phyloP scores from a whole-genome alignment of 2,329 filamentous ascomycete species.

The Phyllosticta citrichinensis region DNA sequence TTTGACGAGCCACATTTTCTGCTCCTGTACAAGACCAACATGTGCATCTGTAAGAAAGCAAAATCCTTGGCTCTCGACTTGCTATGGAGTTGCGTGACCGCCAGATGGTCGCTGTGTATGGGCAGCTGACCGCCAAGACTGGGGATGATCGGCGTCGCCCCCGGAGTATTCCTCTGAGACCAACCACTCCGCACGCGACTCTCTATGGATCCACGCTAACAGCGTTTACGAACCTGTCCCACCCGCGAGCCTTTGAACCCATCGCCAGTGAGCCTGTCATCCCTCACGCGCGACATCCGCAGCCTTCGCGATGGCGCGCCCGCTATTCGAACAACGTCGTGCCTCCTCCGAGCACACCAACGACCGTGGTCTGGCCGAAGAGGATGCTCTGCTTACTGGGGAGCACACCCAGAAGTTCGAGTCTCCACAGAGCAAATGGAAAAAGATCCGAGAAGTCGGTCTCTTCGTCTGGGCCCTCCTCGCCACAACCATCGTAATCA shows the following conservation, averaged over 20 bases:
- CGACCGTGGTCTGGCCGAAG: slow-evolving; percentile 48
- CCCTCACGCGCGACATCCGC: neutral
- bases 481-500: slow-evolving; percentile 67
- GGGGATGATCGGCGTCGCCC: slow-evolving; percentile 4
- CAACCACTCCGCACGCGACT: neutral
- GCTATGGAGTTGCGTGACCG: neutral
- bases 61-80: neutral
- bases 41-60: neutral
- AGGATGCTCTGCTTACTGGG: slow-evolving; percentile 53
- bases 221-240: neutral
- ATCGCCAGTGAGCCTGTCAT: neutral
- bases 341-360: slow-evolving; percentile 48
- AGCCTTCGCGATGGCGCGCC: slow-evolving; percentile 27
- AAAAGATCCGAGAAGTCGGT: slow-evolving; percentile 61
- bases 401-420: slow-evolving; percentile 25
- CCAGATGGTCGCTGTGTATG: neutral
- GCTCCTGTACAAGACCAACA: neutral
- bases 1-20: neutral
- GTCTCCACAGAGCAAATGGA: slow-evolving; percentile 28
- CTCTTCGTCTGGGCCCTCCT: slow-evolving; percentile 75
- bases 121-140: slow-evolving; percentile 5
- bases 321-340: slow-evolving; percentile 42
- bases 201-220: neutral
- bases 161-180: neutral
- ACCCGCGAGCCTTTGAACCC: neutral